Evolutionary conservation across 176 grass and related monocot species (phyloP), one percentile per base, ranked within the genome.

Genomic region (Poa pratensis): DNA sequence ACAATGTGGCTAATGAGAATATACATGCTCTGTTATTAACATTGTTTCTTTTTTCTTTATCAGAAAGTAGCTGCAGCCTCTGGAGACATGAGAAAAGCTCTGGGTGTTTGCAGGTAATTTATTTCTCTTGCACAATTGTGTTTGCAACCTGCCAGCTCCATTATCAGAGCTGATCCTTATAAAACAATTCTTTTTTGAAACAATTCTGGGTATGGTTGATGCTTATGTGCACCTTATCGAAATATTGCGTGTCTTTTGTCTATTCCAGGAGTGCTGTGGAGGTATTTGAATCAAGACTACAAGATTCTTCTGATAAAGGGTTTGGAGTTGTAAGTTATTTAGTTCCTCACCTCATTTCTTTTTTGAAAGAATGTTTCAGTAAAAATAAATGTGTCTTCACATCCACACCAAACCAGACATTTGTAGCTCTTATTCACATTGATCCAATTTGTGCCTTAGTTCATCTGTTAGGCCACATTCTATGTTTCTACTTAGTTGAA

Each of bases 1-100:
- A 39, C 23, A 42, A 16, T 89, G 69, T 58, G 23, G 35, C 63
- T 78, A 30, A 48, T 78, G 50, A 7, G 19, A 17, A 9, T 46
- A 39, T 17, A 62, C 48, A 26, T 55, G 23, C 27, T 85, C 10
- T 60, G 35, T 37, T 64, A 48, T 63, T 80, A 74, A 80, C 73
- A 34, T 27, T 53, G 22, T 75, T 89, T 35, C 26, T 83, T 51
- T 90, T 11, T 58, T 86, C 58, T 85, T 86, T 80, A 58, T 51
- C 90, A 97, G 94, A 97, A 94, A 91, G 90, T 99, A 7, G 91
- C 93, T 55, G 97, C 94, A 45, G 90, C 97, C 39, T 82, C 97
- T 63, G 94, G 97, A 69, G 97, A 99, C 90, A 96, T 99, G 92
- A 94, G 97, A 85, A 96, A 86, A 91, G 94, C 92, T 82, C 92